These are phyloP conservation scores for Tilletiopsis washingtonensis DNA, from an alignment of 1,284 basidiomycete species.

Conservation along the genomic window DNA sequence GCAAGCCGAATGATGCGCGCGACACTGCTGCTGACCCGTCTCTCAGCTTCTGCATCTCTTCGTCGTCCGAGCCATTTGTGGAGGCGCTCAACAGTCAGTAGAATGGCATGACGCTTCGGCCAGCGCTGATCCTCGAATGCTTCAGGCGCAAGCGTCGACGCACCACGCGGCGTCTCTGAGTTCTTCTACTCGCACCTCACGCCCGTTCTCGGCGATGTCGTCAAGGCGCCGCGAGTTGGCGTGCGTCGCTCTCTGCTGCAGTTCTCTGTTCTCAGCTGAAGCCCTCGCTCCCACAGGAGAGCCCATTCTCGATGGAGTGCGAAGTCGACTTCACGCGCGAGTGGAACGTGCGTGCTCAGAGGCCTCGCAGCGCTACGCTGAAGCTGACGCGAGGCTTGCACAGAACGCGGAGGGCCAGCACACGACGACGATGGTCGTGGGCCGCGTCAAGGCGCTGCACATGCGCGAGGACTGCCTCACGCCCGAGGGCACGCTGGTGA, in stretches of 20 bases:
- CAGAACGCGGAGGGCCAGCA: conserved; percentile 28
- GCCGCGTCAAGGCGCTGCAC: conserved; percentile 23
- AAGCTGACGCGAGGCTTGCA: too few relatives aligned
- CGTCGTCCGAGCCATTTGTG: too few relatives aligned
- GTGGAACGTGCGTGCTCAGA: too few relatives aligned
- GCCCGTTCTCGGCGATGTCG: conserved; percentile 24
- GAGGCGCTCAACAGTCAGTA: too few relatives aligned
- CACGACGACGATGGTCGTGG: conserved; percentile 30
- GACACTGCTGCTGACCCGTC: too few relatives aligned
- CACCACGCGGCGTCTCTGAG: conserved; percentile 22
- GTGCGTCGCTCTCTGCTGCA: conserved; percentile 7
- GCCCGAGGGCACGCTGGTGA: conserved; percentile 13
- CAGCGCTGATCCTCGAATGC: too few relatives aligned
- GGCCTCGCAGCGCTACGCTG: too few relatives aligned
- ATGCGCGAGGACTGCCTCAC: conserved; percentile 31
- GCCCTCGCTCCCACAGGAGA: conserved; percentile 10
- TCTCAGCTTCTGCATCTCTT: too few relatives aligned
- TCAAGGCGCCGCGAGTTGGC: conserved; percentile 25
- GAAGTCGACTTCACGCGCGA: conserved; percentile 23
- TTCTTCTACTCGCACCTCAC: conserved; percentile 30
- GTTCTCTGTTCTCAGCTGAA: too few relatives aligned
- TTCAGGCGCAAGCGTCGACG: conserved; percentile 32
- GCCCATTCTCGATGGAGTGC: conserved; percentile 35
- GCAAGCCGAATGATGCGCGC: too few relatives aligned
- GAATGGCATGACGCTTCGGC: too few relatives aligned